Percentiles rank a stretch among this genome's conserved stretches.
Conservation (phyloP, 1,139 yeast genomes). For the Saccharomyces hybrid region DNA sequence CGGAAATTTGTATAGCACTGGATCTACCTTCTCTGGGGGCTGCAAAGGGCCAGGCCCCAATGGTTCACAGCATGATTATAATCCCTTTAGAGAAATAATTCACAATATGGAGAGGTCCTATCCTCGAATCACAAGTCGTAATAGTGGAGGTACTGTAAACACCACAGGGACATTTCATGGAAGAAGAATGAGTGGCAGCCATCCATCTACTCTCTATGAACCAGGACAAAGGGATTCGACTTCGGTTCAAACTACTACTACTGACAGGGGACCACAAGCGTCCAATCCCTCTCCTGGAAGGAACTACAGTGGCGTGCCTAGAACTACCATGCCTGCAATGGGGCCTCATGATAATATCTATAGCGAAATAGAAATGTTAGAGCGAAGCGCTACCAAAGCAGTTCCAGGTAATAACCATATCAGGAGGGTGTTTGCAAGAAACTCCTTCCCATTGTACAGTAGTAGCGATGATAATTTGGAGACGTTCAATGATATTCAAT, state of each 20-base stretch:
- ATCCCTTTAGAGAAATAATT: slow-evolving; percentile 25
- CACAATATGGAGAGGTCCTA: slow-evolving; percentile 17
- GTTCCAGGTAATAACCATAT: slow-evolving; percentile 24
- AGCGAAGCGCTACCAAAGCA: slow-evolving; percentile 15
- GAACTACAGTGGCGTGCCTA: not conserved
- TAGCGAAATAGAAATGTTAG: slow-evolving; percentile 18
- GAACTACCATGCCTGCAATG: slow-evolving; percentile 2
- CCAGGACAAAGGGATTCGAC: not conserved
- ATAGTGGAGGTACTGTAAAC: slow-evolving; percentile 10
- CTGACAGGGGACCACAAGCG: slow-evolving; percentile 12
- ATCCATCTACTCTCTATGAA: not conserved
- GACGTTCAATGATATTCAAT: slow-evolving; percentile 25
- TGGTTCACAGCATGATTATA: slow-evolving; percentile 30
- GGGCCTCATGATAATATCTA: slow-evolving; percentile 27
- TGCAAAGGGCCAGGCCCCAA: slow-evolving; percentile 33
- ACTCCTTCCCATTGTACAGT: slow-evolving; percentile 19
- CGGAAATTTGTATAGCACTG: slow-evolving; percentile 50
- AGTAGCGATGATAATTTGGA: slow-evolving; percentile 8
- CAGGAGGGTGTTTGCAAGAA: slow-evolving; percentile 25
- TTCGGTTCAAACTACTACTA: not conserved
- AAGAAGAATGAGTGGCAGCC: slow-evolving; percentile 2
- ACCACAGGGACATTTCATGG: slow-evolving; percentile 16
- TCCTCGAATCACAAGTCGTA: slow-evolving; percentile 9
- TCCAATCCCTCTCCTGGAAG: not conserved
- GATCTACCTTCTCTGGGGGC: slow-evolving; percentile 43